These are phyloP conservation scores for Xylaria sp. DNA, from an alignment of 2,329 filamentous ascomycete species.

Conservation along the genomic window DNA sequence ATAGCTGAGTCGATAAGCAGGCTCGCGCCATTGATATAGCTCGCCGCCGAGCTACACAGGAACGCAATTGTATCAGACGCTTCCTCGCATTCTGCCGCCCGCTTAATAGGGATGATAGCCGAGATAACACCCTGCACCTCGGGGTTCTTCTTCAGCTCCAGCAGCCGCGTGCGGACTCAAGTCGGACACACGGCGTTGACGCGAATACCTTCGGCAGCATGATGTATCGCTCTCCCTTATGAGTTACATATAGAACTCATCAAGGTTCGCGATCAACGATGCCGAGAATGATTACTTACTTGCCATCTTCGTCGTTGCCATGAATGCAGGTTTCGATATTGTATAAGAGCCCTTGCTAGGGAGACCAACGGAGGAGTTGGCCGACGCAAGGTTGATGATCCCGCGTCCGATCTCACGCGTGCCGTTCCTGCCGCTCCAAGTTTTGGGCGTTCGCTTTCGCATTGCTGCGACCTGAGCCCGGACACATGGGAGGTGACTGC, in stretches of 20 bases:
- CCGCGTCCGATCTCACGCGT: slow-evolving; percentile 30
- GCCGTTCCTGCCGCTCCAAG: slow-evolving; percentile 26
- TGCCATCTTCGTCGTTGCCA: slow-evolving; percentile 29
- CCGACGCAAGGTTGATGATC: slow-evolving; percentile 29
- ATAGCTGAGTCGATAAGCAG: not conserved
- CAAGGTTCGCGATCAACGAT: not conserved
- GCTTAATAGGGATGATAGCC: not conserved
- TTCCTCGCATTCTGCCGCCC: not conserved
- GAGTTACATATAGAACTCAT: not conserved
- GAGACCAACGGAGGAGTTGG: slow-evolving; percentile 27
- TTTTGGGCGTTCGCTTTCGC: slow-evolving; percentile 28
- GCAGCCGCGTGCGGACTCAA: not conserved
- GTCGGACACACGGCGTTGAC: not conserved
- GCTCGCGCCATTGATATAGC: not conserved
- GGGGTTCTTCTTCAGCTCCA: not conserved
- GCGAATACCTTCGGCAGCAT: not conserved
- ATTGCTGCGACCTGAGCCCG: slow-evolving; percentile 25
- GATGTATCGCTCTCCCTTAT: not conserved
- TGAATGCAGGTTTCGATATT: slow-evolving; percentile 32
- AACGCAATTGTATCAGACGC: not conserved
- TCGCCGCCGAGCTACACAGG: not conserved
- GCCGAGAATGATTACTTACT: not conserved
- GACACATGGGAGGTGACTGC: slow-evolving; percentile 28
- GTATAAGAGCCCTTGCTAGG: slow-evolving; percentile 29
- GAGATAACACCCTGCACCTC: not conserved